Conservation (phyloP, 2,329 filamentous ascomycete genomes). For the Claviceps africana region DNA sequence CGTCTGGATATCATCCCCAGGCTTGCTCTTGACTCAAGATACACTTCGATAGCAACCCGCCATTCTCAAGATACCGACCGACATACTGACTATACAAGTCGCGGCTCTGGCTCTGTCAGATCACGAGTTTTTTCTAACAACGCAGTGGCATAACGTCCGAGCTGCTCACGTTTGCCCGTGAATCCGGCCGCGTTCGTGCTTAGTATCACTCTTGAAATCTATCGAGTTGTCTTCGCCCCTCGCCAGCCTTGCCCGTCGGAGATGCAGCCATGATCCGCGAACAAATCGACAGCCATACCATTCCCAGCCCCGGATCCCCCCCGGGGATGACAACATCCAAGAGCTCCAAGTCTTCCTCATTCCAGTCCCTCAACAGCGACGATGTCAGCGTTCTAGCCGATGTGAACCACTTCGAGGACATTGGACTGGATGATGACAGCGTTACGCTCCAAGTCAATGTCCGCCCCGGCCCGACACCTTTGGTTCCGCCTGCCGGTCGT, state of each 20-base stretch:
- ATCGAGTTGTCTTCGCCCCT: not conserved
- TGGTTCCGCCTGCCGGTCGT: conserved; percentile 10
- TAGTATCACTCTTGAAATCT: not conserved
- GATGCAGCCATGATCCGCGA: conserved; percentile 24
- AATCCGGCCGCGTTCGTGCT: not conserved
- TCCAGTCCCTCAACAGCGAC: conserved; percentile 65
- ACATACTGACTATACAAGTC: not conserved
- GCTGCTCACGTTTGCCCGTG: not conserved
- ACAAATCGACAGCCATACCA: conserved; percentile 14
- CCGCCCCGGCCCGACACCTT: conserved; percentile 15
- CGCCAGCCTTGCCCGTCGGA: conserved; percentile 4
- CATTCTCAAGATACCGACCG: not conserved
- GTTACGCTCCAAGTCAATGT: conserved; percentile 36
- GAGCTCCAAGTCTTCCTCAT: conserved; percentile 81
- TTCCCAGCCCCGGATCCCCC: conserved; percentile 22
- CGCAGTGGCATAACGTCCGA: not conserved
- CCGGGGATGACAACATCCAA: conserved; percentile 65
- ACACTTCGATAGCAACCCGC: not conserved
- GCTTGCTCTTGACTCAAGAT: not conserved
- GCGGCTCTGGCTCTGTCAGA: not conserved
- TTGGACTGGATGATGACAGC: conserved; percentile 58
- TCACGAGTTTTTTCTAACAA: not conserved
- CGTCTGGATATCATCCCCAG: not conserved
- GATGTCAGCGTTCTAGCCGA: conserved; percentile 58
- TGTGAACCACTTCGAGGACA: conserved; percentile 81